Evolutionary conservation across 2,329 filamentous ascomycete species (phyloP), one percentile per base, ranked within the genome.

Genomic region (Fusarium robinianum): DNA sequence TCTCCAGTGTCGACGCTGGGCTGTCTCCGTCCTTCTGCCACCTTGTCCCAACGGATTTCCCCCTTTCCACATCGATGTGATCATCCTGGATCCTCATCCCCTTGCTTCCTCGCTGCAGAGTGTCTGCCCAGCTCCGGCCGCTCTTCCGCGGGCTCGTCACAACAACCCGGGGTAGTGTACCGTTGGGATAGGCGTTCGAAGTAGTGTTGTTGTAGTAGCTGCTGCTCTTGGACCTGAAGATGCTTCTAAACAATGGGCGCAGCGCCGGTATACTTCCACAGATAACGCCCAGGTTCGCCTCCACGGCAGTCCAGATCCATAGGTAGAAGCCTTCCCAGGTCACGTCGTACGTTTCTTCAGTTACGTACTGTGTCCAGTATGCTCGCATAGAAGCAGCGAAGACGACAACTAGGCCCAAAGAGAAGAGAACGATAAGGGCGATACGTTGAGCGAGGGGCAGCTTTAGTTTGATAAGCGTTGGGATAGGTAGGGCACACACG

Each of bases 301-400:
- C 70, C 15, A 72, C 63, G 3, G 70, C 67, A 1, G 69, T 70
- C 69, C 70, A 72, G 19, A 70, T 67, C 70, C 70, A 72, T 12
- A 72, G 56, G 10, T 68, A 52, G 31, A 68, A 68, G 1, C 69
- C 67, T 6, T 70, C 52, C 69, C 70, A 72, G 3, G 69, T 72
- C 0, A 72, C 63, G 46, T 72, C 70, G 52, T 68, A 72, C 2
- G 67, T 69, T 22, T 62, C 29, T 19, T 62, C 49, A 5, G 67
- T 64, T 8, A 71, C 67, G 33, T 62, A 57, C 35, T 65, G 56
- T 14, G 67, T 56, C 62, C 66, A 72, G 44, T 71, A 72, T 3
- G 64, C 62, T 3, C 70, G 61, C 59, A 71, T 60, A 21, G 61
- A 60, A 10, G 65, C 63, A 0, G 67, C 68, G 8, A 68, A 49